These are phyloP conservation scores for Discostella stelligeroides DNA, from an alignment of 108 stramenopile species.

Conservation along the genomic window DNA sequence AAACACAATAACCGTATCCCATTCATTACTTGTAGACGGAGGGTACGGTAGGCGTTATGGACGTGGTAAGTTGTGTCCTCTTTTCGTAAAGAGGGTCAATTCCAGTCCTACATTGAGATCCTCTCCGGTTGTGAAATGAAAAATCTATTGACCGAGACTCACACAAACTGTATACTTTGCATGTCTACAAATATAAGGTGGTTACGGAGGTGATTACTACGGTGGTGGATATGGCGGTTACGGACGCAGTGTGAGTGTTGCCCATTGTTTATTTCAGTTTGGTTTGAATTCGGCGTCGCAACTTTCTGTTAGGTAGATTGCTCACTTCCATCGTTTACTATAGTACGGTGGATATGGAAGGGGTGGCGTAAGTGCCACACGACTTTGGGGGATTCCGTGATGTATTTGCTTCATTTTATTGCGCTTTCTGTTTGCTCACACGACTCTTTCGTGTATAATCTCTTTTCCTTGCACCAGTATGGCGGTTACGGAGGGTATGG, in stretches of 20 bases:
- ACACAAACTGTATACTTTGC: too few species aligned
- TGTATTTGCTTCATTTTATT: too few species aligned
- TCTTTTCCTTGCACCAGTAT: background rate
- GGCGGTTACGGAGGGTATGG: slow-evolving; percentile 26
- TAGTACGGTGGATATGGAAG: slow-evolving; percentile 11
- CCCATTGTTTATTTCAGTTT: too few species aligned
- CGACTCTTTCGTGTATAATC: background rate
- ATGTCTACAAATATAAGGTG: too few species aligned
- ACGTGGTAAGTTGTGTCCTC: background rate
- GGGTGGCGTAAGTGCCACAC: slow-evolving; percentile 8
- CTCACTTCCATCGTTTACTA: too few species aligned
- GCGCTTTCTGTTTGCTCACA: too few species aligned
- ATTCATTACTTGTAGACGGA: background rate
- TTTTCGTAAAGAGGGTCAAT: too few species aligned
- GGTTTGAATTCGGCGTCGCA: too few species aligned
- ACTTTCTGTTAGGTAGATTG: too few species aligned
- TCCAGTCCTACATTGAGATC: too few species aligned
- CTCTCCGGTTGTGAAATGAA: too few species aligned
- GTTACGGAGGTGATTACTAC: slow-evolving; percentile 7
- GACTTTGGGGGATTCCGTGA: background rate
- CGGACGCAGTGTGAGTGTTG: background rate
- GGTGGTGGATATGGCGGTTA: slow-evolving; percentile 19
- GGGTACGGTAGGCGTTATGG: background rate
- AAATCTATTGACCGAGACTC: too few species aligned
- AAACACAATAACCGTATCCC: background rate